Evolutionary conservation across 371 early-diverging fungal genomes (phyloP).

Genomic region (Apophysomyces sp.): DNA sequence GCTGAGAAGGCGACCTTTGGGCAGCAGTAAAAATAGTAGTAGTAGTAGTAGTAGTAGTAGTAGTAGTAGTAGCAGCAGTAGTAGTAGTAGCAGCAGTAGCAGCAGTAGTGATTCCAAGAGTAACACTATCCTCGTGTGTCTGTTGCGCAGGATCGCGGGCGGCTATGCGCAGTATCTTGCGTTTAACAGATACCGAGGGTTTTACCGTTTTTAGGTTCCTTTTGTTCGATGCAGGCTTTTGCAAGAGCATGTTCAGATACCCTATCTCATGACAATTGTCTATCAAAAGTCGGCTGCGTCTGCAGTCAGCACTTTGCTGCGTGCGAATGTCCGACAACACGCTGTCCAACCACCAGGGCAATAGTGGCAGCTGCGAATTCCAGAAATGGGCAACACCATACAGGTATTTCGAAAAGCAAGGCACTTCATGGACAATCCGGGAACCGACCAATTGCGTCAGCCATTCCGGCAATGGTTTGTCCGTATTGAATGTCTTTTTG

Average conservation of each 20-base stretch:
- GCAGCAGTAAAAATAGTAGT: no score
- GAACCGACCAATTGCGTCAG: conserved; percentile 79
- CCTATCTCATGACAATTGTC: neutral
- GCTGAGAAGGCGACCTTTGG: no score
- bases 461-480: conserved; percentile 83
- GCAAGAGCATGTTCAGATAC: neutral
- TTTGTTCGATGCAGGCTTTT: neutral
- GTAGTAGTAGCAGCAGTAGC: no score
- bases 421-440: conserved; percentile 89
- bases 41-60: no score
- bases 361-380: conserved; percentile 70
- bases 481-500: conserved; percentile 73
- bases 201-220: conserved; percentile 16
- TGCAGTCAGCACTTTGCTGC: conserved; percentile 16
- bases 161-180: no score
- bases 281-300: neutral
- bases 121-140: no score
- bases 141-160: no score
- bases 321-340: conserved; percentile 87
- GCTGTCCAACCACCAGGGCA: conserved; percentile 94
- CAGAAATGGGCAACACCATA: conserved; percentile 90
- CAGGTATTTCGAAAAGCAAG: conserved; percentile 95
- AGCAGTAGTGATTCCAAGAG: no score
- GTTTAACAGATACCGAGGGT: no score
- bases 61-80: no score